Evolutionary conservation across 257 asterid species (phyloP), one percentile per base, ranked within the genome.

Genomic region (Fraxinus anomala): DNA sequence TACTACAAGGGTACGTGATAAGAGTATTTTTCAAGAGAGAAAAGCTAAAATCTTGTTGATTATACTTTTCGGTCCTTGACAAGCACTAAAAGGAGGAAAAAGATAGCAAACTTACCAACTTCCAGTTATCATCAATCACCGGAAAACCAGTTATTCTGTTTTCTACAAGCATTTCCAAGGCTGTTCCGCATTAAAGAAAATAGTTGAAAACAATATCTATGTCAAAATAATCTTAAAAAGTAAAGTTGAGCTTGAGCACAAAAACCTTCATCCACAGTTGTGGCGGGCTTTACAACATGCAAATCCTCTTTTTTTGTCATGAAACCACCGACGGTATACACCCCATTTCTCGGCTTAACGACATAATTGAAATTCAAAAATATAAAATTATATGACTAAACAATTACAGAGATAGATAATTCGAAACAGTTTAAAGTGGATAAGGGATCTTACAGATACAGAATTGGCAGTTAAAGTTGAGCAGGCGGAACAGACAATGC

Each of bases 111-210:
- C 88, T 65, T 79, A 94, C 97, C 94, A 92, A 81, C 76, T 90
- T 92, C 97, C 97, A 93, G 69, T 87, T 89, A 81, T 92, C 92
- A 74, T 94, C 93, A 73, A 92, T 87, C 82, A 94, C 98, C 1
- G 98, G 97, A 83, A 90, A 92, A 44, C 98, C 98, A 47, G 96
- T 93, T 42, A 92, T 90, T 82, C 98, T 84, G 85, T 92, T 85
- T 76, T 90, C 90, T 19, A 94, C 96, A 56, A 94, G 96, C 90
- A 85, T 86, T 78, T 90, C 92, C 92, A 92, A 79, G 4, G 97
- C 98, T 93, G 90, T 72, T 54, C 73, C 68, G 79, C 56, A 75
- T 33, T 40, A 13, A 16, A 70, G 65, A 51, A 33, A 2, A 54
- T 42, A 70, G 49, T 39, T 26, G 63, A 23, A 36, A 76, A 54